Base-by-base conservation (phyloP, 2,329 filamentous ascomycete genomes). In the Trichophyton mentagrophytes region DNA sequence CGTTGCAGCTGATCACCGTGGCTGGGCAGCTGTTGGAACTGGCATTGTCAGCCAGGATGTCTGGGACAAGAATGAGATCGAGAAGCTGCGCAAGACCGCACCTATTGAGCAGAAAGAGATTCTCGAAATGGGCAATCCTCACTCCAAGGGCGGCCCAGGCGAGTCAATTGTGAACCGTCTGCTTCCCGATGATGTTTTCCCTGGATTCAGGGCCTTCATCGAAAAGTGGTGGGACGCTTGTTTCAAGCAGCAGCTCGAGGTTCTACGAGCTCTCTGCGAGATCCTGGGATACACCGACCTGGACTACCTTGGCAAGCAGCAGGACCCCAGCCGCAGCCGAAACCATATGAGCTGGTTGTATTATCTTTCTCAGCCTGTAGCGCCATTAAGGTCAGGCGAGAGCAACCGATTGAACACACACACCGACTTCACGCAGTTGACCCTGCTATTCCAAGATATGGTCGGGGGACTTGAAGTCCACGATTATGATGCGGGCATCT, bases 341-440 rank as follows among this genome's bases (percentile, higher is more conserved):
- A 49, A 49, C 46, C 46, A 49, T 49, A 49, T 49, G 46, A 49
- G 46, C 46, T 49, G 46, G 46, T 9, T 49, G 46, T 49, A 49
- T 20, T 49, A 49, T 49, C 46, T 49, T 49, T 49, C 46, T 49
- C 46, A 49, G 46, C 25, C 46, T 25, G 25, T 49, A 49, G 17
- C 46, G 46, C 46, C 46, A 49, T 49, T 49, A 49, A 11, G 25
- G 46, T 49, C 46, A 49, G 46, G 46, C 46, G 46, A 49, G 46
- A 49, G 46, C 46, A 49, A 49, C 46, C 46, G 46, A 49, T 49
- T 49, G 46, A 49, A 49, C 46, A 49, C 46, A 49, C 80, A 81
- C 64, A 80, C 78, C 1, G 80, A 81, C 66, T 82, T 79, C 63
- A 79, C 79, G 27, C 76, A 76, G 56, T 77, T 83, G 57, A 83